A percentile compares a stretch with the other conserved stretches of the same genome.
phyloP scores from a whole-genome alignment of 2,329 filamentous ascomycete genomes.

The Bretziella fagacearum region DNA sequence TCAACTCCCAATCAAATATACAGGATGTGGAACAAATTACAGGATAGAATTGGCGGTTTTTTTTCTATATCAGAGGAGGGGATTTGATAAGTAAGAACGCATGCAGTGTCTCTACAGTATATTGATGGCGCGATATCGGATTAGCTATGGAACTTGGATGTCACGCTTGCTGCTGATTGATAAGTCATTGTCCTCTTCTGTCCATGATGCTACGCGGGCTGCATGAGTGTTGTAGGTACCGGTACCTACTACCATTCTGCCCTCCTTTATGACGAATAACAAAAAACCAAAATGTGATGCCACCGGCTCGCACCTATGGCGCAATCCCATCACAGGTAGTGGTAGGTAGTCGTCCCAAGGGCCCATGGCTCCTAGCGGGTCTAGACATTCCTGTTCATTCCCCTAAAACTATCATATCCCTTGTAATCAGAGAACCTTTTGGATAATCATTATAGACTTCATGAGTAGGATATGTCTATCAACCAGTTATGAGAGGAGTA shows the following conservation, averaged over 20 bases:
- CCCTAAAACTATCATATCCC: not conserved
- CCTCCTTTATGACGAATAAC: not conserved
- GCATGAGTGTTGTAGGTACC: too few species aligned
- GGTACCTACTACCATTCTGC: too few species aligned
- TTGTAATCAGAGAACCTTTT: not conserved
- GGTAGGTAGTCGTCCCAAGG: too few species aligned
- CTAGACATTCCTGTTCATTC: not conserved
- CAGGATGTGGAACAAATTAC: not conserved
- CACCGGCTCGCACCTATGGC: constrained; percentile 5
- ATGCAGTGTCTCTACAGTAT: not conserved
- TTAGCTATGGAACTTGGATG: too few species aligned
- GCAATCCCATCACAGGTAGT: too few species aligned
- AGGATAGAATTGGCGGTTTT: too few species aligned
- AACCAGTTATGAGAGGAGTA: not conserved
- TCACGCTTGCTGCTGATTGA: constrained; percentile 7
- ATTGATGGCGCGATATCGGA: constrained; percentile 8
- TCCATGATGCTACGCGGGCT: not conserved
- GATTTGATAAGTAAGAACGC: not conserved
- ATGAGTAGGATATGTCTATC: not conserved
- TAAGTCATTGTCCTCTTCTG: constrained; percentile 7
- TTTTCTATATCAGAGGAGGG: not conserved
- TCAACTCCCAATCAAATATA: not conserved
- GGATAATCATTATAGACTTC: not conserved
- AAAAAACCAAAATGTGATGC: constrained; percentile 5
- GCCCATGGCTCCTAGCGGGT: too few species aligned